Conservation (phyloP, 306 rosid species). For the Cucumis melo region DNA sequence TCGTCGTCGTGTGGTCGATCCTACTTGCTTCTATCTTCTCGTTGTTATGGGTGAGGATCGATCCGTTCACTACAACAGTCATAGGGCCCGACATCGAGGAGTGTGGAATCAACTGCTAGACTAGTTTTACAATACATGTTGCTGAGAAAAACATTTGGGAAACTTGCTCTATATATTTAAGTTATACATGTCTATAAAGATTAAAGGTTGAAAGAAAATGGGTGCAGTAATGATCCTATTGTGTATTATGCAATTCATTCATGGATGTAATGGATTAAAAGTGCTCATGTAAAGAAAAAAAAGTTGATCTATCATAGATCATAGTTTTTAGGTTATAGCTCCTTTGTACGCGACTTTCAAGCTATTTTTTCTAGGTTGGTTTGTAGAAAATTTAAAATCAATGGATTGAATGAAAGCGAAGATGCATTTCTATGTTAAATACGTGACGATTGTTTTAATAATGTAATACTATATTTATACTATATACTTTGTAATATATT, state of each 20-base stretch:
- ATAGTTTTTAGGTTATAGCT: neutral
- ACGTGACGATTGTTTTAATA: too few species aligned
- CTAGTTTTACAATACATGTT: neutral
- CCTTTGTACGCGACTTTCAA: neutral
- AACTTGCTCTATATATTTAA: neutral
- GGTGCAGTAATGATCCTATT: neutral
- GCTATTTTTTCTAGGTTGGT: too few species aligned
- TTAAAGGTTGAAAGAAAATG: neutral
- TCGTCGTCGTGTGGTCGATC: constrained; percentile 87
- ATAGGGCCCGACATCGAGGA: constrained; percentile 68
- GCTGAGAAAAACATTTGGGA: neutral
- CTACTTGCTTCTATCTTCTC: constrained; percentile 93
- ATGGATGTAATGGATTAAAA: neutral
- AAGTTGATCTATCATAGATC: neutral
- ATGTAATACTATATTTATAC: too few species aligned
- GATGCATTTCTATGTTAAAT: too few species aligned
- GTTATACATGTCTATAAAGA: constrained; percentile 2
- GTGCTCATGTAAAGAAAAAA: neutral
- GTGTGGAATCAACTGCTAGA: constrained; percentile 95
- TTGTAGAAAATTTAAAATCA: too few species aligned
- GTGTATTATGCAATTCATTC: neutral
- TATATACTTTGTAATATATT: too few species aligned
- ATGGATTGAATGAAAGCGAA: too few species aligned
- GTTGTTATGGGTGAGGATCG: constrained; percentile 72
- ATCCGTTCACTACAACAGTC: constrained; percentile 77